Evolutionary conservation across 2,329 filamentous ascomycete genomes (phyloP).

Genomic region (Rosellinia necatrix): DNA sequence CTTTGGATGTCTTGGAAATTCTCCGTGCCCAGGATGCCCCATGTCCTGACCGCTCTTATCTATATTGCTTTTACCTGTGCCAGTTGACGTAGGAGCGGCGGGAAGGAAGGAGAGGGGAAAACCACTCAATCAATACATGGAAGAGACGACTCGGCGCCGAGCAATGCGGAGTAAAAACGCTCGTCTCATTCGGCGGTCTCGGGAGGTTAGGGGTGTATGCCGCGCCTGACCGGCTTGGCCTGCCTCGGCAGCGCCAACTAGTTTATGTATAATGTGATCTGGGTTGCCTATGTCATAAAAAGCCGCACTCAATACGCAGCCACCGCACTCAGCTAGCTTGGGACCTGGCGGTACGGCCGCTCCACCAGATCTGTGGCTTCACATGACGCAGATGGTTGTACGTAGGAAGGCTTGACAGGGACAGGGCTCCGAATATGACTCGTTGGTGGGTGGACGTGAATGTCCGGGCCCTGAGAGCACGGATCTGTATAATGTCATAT

Average conservation of each 20-base stretch:
- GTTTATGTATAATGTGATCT: no score
- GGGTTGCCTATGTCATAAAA: background rate
- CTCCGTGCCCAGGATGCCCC: no score
- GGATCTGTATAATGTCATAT: background rate
- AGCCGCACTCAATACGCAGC: background rate
- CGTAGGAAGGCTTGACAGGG: background rate
- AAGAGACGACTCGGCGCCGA: slow-evolving; percentile 23
- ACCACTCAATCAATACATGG: no score
- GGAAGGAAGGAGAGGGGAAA: background rate
- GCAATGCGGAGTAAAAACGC: slow-evolving; percentile 1
- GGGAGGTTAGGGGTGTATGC: background rate
- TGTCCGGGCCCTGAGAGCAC: background rate
- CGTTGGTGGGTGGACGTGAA: background rate
- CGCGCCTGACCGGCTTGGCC: slow-evolving; percentile 3
- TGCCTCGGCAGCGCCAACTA: background rate
- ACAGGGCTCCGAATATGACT: background rate
- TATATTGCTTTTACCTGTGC: background rate
- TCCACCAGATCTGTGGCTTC: background rate
- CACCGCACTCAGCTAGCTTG: slow-evolving; percentile 6
- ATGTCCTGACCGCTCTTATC: background rate
- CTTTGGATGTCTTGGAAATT: no score
- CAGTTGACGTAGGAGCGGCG: background rate
- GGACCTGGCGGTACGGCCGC: background rate
- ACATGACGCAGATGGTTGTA: no score
- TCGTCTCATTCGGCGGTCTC: slow-evolving; percentile 6